These are phyloP conservation scores for Amylostereum areolatum DNA, from an alignment of 1,284 basidiomycete species.

Conservation along the genomic window DNA sequence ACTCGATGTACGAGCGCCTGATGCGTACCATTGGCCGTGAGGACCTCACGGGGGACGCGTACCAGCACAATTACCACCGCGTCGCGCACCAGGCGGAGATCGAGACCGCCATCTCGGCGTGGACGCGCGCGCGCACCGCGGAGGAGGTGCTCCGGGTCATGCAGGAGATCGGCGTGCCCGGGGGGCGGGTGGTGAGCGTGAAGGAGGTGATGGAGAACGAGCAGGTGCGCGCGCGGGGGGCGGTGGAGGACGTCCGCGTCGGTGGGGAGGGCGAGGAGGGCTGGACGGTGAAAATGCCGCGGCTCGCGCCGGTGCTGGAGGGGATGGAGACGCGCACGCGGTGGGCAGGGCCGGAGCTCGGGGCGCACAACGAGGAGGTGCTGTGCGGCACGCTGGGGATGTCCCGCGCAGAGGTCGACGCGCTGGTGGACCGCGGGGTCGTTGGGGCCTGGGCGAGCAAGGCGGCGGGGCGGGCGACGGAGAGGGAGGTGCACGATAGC, in stretches of 20 bases:
- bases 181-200: slow-evolving; percentile 56
- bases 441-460: slow-evolving; percentile 36
- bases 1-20: slow-evolving; percentile 59
- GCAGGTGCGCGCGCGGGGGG: slow-evolving; percentile 48
- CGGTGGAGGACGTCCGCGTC: slow-evolving; percentile 55
- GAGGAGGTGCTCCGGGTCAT: slow-evolving; percentile 54
- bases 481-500: no score
- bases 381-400: slow-evolving; percentile 45
- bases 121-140: slow-evolving; percentile 51
- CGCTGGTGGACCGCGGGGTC: slow-evolving; percentile 39
- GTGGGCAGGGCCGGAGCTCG: slow-evolving; percentile 66
- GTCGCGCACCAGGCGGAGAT: slow-evolving; percentile 53
- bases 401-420: slow-evolving; percentile 32
- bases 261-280: slow-evolving; percentile 27
- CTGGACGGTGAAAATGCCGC: slow-evolving; percentile 63
- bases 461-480: no score
- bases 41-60: slow-evolving; percentile 51
- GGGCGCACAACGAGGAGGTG: slow-evolving; percentile 57
- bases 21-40: slow-evolving; percentile 53
- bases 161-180: slow-evolving; percentile 54
- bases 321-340: slow-evolving; percentile 48
- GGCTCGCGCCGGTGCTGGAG: slow-evolving; percentile 54
- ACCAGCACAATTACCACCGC: slow-evolving; percentile 57
- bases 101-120: slow-evolving; percentile 52
- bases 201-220: slow-evolving; percentile 55